Evolutionary conservation across 1,284 basidiomycete species (phyloP).

Genomic region (Cutaneotrichosporon sp.): DNA sequence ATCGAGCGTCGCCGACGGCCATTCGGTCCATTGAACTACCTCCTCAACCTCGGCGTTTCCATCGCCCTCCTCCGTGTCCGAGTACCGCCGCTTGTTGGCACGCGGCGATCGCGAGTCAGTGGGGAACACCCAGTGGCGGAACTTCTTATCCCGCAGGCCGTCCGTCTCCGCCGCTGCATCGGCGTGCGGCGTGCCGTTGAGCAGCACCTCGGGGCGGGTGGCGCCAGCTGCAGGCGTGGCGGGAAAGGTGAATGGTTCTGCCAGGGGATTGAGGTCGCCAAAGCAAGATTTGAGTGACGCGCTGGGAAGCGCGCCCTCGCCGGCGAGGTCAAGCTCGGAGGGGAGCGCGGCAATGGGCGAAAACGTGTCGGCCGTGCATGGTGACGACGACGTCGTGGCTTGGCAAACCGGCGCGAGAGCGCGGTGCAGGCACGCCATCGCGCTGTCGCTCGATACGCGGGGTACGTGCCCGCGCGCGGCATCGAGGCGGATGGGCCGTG

Average conservation of each 20-base stretch:
- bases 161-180: background rate
- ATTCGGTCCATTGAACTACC: background rate
- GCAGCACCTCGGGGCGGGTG: background rate
- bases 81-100: conserved; percentile 3
- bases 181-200: background rate
- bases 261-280: conserved; percentile 4
- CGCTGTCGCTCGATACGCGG: background rate
- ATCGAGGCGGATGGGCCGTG: conserved; percentile 8
- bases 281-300: background rate
- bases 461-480: background rate
- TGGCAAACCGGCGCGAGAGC: no score
- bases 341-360: conserved; percentile 4
- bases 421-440: background rate
- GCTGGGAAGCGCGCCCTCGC: background rate
- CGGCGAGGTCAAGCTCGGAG: conserved; percentile 2
- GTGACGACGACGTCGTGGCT: no score
- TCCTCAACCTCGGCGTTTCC: background rate
- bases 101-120: background rate
- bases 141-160: conserved; percentile 4
- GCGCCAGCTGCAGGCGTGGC: no score
- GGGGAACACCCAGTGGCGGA: conserved; percentile 17
- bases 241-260: conserved; percentile 8
- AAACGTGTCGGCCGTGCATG: background rate
- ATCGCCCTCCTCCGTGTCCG: conserved; percentile 1
- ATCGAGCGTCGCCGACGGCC: background rate